phyloP scores from a whole-genome alignment of 2,329 filamentous ascomycete species.

The Phaeosphaeriaceae sp. region DNA sequence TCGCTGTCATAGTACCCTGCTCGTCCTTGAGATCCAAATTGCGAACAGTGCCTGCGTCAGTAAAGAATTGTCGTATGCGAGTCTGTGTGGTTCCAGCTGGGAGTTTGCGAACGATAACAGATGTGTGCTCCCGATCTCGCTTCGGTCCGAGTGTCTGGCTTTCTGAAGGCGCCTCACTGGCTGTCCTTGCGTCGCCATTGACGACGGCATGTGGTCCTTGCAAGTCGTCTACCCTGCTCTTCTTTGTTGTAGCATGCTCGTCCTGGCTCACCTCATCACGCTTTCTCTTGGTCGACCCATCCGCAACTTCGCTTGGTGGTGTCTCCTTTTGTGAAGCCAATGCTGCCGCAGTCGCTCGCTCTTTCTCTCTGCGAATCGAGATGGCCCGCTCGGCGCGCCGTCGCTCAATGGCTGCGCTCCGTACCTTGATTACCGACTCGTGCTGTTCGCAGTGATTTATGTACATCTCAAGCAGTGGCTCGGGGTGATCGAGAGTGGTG shows the following conservation, averaged over 20 bases:
- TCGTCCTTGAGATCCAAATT: constrained; percentile 74
- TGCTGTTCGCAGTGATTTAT: constrained; percentile 87
- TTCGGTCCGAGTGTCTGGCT: constrained; percentile 57
- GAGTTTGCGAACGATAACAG: constrained; percentile 80
- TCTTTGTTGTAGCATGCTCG: constrained; percentile 68
- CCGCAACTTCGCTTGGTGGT: constrained; percentile 41
- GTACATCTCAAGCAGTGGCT: constrained; percentile 76
- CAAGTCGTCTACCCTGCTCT: constrained; percentile 60
- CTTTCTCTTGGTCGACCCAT: constrained; percentile 73
- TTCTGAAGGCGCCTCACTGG: constrained; percentile 46
- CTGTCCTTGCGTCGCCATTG: constrained; percentile 24
- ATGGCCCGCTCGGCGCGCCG: constrained; percentile 62
- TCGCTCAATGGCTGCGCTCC: constrained; percentile 75
- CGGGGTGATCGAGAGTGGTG: constrained; percentile 75
- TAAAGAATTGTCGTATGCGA: constrained; percentile 87
- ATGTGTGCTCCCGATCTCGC: constrained; percentile 89
- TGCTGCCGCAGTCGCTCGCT: constrained; percentile 67
- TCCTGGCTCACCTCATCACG: constrained; percentile 61
- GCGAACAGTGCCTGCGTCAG: constrained; percentile 85
- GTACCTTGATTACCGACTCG: constrained; percentile 77
- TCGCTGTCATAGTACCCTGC: constrained; percentile 68
- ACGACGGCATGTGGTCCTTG: constrained; percentile 16
- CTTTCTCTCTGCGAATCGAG: constrained; percentile 66
- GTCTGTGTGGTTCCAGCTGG: constrained; percentile 73
- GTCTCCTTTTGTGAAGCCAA: constrained; percentile 22